phyloP scores from a whole-genome alignment of 768 basidiomycete species.

The Strobilomyces echinocephalus region DNA sequence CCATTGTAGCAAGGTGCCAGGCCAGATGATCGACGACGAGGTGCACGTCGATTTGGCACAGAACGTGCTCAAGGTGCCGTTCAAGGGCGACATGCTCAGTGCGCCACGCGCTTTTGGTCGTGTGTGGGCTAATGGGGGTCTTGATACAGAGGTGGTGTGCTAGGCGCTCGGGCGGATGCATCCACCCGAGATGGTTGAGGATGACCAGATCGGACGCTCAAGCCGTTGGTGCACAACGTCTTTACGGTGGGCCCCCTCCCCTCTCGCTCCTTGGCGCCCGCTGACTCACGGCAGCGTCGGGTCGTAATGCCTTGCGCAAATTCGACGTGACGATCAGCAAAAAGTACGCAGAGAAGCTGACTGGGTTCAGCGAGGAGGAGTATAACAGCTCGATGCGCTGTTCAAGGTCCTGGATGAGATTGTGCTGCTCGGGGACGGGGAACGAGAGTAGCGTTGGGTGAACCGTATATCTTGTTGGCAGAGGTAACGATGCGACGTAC shows the following conservation, averaged over 20 bases:
- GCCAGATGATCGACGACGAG: constrained; percentile 34
- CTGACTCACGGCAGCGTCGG: too few relatives aligned
- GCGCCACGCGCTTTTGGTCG: constrained; percentile 22
- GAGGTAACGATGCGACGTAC: too few relatives aligned
- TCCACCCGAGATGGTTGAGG: constrained; percentile 67
- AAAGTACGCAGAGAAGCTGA: constrained; percentile 67
- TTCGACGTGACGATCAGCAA: constrained; percentile 66
- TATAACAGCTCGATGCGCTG: constrained; percentile 55
- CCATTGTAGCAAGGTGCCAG: constrained; percentile 37
- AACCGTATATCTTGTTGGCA: too few relatives aligned
- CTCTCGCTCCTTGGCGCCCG: not conserved
- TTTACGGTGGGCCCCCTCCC: constrained; percentile 12
- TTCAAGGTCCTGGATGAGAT: constrained; percentile 73
- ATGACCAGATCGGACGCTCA: constrained; percentile 61
- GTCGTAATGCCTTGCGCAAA: constrained; percentile 62
- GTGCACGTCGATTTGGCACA: constrained; percentile 55
- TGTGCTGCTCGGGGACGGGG: constrained; percentile 61
- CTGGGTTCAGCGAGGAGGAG: constrained; percentile 62
- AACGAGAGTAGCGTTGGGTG: too few relatives aligned
- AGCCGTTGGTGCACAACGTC: constrained; percentile 51
- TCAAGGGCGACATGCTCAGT: constrained; percentile 52
- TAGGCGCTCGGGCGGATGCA: constrained; percentile 61
- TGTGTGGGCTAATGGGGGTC: constrained; percentile 43
- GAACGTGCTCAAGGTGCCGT: constrained; percentile 45
- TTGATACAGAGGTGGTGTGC: constrained; percentile 42